Conservation (phyloP, 495 filamentous ascomycete genomes). For the Haplographium delicatum region DNA sequence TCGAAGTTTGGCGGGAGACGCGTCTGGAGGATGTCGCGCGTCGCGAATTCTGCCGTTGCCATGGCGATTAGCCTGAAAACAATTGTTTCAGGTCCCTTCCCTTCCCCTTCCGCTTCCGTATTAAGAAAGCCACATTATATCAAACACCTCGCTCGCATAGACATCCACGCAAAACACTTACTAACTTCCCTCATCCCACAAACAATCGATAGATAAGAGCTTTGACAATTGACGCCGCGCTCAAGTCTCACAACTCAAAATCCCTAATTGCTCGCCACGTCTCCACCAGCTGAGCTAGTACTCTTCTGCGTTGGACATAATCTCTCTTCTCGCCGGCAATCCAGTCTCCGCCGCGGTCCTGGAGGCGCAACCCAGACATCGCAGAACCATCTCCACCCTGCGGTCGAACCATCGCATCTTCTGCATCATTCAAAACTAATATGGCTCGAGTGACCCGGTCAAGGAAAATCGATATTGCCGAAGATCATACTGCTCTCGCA, state of each 20-base stretch:
- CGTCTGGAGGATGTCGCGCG: conserved; percentile 11
- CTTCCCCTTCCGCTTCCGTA: no score
- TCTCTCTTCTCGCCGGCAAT: no score
- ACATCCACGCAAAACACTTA: conserved; percentile 21
- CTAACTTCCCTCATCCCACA: no score
- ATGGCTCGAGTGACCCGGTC: conserved; percentile 35
- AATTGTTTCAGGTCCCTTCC: conserved; percentile 2
- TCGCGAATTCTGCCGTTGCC: conserved; percentile 14
- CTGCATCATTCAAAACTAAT: conserved; percentile 7
- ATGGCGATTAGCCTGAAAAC: conserved; percentile 6
- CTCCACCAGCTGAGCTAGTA: background rate
- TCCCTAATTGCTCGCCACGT: conserved; percentile 1
- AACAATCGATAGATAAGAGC: conserved; percentile 22
- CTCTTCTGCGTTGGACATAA: no score
- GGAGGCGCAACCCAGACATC: background rate
- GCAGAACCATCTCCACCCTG: conserved; percentile 3
- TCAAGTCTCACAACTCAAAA: conserved; percentile 13
- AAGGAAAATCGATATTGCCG: conserved; percentile 18
- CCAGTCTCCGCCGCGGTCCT: no score
- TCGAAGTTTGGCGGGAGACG: background rate
- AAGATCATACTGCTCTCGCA: conserved; percentile 20
- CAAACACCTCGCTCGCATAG: conserved; percentile 24
- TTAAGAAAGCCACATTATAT: no score
- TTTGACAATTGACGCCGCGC: conserved; percentile 16
- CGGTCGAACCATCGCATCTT: background rate